A percentile compares a stretch with the other conserved stretches of the same genome.
These are phyloP conservation scores for Apiosordaria backusii DNA, from an alignment of 495 filamentous ascomycete genomes.

Conservation along the genomic window DNA sequence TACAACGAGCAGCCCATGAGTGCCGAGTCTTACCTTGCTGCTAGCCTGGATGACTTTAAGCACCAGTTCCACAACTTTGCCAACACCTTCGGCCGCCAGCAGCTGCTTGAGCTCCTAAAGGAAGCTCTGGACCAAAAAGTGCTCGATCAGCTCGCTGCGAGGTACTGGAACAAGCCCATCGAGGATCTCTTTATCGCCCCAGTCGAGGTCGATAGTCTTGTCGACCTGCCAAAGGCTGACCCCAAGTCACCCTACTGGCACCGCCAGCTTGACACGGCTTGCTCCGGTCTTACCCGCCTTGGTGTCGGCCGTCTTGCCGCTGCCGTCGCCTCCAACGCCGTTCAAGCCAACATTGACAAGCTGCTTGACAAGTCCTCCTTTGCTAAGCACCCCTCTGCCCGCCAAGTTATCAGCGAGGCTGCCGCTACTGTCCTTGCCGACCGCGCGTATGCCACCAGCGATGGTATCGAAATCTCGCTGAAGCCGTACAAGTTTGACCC, in stretches of 20 bases:
- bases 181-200: slow-evolving; percentile 61
- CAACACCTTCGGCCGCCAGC: slow-evolving; percentile 80
- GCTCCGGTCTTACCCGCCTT: slow-evolving; percentile 83
- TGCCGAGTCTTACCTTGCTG: slow-evolving; percentile 93
- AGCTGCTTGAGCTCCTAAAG: slow-evolving; percentile 88
- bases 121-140: slow-evolving; percentile 90
- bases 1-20: slow-evolving; percentile 95
- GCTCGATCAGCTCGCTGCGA: slow-evolving; percentile 87
- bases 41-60: slow-evolving; percentile 93
- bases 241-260: slow-evolving; percentile 87
- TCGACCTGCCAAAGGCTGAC: slow-evolving; percentile 74
- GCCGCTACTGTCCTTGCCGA: slow-evolving; percentile 86
- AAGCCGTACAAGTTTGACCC: slow-evolving; percentile 98
- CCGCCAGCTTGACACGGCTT: slow-evolving; percentile 88
- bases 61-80: slow-evolving; percentile 94
- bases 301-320: slow-evolving; percentile 92
- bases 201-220: slow-evolving; percentile 67
- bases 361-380: slow-evolving; percentile 79
- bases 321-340: slow-evolving; percentile 76
- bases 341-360: slow-evolving; percentile 80
- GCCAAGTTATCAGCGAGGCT: slow-evolving; percentile 85
- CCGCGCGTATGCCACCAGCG: slow-evolving; percentile 90
- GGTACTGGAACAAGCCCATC: slow-evolving; percentile 98
- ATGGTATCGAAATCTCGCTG: slow-evolving; percentile 99
- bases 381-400: slow-evolving; percentile 81